Conservation (phyloP, 257 asterid species). For the Echites panduratus region DNA sequence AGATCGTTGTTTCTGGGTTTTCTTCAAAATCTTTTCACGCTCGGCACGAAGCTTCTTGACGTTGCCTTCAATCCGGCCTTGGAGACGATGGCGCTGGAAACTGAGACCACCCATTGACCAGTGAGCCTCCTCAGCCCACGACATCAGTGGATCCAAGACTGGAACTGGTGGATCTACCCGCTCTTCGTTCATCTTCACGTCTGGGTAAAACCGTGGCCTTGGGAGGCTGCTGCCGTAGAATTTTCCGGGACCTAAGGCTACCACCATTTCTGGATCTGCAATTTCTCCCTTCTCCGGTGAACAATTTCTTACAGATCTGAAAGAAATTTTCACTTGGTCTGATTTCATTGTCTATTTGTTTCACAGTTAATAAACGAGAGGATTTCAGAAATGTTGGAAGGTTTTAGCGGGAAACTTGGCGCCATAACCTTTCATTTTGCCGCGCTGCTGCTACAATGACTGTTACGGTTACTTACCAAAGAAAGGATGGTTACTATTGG, state of each 20-base stretch:
- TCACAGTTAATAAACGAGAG: neutral
- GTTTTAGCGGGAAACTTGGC: conserved; percentile 12
- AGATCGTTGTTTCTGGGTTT: conserved; percentile 16
- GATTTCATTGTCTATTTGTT: neutral
- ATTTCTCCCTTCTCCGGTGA: neutral
- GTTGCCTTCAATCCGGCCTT: conserved; percentile 88
- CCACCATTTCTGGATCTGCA: conserved; percentile 45
- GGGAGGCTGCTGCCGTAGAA: conserved; percentile 95
- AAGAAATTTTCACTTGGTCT: neutral
- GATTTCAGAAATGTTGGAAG: neutral
- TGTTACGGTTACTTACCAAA: neutral
- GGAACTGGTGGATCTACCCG: conserved; percentile 74
- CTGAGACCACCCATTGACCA: conserved; percentile 97
- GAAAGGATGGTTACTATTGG: neutral
- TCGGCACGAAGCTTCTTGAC: conserved; percentile 60
- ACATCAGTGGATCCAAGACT: conserved; percentile 57
- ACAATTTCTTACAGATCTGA: neutral
- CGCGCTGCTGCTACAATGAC: neutral
- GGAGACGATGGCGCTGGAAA: conserved; percentile 74
- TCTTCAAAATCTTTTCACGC: conserved; percentile 28
- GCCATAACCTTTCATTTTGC: neutral
- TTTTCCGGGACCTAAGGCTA: conserved; percentile 69
- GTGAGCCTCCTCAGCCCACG: conserved; percentile 90
- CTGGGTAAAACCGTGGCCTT: conserved; percentile 68
- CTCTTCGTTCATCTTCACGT: conserved; percentile 44